Evolutionary conservation across 2,329 filamentous ascomycete species (phyloP).

Genomic region (Leptographium flavum): DNA sequence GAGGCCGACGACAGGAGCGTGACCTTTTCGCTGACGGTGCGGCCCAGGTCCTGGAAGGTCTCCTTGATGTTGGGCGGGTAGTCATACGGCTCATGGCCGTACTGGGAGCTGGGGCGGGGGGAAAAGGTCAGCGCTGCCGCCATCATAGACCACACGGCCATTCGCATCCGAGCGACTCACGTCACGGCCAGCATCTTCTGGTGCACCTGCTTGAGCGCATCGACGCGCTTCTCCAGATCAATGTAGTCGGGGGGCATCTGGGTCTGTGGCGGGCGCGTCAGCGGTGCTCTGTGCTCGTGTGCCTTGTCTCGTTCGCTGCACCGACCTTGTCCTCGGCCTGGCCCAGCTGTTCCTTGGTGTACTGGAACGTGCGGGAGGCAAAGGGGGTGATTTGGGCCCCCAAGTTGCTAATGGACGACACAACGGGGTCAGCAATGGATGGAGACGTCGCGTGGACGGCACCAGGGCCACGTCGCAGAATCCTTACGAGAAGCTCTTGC

Average conservation of each 20-base stretch:
- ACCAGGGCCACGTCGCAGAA: too few species aligned
- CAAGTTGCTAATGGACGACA: constrained; percentile 26
- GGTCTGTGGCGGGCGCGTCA: constrained; percentile 40
- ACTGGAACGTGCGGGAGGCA: constrained; percentile 87
- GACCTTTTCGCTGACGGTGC: constrained; percentile 93
- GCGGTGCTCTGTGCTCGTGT: neutral
- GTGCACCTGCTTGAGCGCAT: constrained; percentile 92
- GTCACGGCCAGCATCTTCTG: constrained; percentile 95
- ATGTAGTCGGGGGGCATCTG: constrained; percentile 95
- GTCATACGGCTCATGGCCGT: constrained; percentile 76
- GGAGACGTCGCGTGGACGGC: too few species aligned
- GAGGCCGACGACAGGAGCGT: constrained; percentile 74
- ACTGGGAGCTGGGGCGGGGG: constrained; percentile 58
- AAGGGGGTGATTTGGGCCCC: constrained; percentile 84
- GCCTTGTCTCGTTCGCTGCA: neutral
- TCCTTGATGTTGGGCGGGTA: constrained; percentile 97
- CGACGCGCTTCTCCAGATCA: constrained; percentile 95
- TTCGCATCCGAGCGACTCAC: too few species aligned
- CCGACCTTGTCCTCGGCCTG: constrained; percentile 82
- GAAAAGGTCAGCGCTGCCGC: neutral
- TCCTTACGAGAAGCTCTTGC: constrained; percentile 40
- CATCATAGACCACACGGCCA: too few species aligned
- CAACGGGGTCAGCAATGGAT: constrained; percentile 1
- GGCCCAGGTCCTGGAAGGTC: constrained; percentile 90
- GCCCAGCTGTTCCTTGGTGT: constrained; percentile 94